Evolutionary conservation across 192 early-diverging fungal genomes (phyloP), one percentile per base, ranked within the genome.

Genomic region (Coemansia asiatica): DNA sequence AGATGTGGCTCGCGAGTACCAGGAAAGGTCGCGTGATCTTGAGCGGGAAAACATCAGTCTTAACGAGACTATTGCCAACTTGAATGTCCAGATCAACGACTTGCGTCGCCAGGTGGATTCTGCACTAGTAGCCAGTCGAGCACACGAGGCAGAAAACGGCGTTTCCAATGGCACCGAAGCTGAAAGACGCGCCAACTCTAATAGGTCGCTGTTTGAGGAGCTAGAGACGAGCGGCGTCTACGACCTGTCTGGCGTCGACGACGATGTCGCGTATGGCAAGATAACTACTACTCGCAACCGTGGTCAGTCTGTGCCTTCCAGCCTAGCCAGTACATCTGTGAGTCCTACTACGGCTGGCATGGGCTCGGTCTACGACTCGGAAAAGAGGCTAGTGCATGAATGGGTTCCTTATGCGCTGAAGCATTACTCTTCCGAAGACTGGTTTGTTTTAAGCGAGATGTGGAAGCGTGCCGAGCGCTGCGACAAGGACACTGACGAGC

Each of bases 391-490:
- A 0, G 63, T 83, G 48, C 81, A 66, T 25, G 53, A 72, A 47
- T 75, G 68, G 76, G 61, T 83, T 16, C 50, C 64, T 48, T 26
- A 50, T 25, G 51, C 63, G 50, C 62, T 83, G 50, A 53, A 38
- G 13, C 53, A 64, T 46, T 78, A 64, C 59, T 72, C 76, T n/a
- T 60, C 81, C 28, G 72, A 83, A 48, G 81, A 83, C 58, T 56
- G 78, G 66, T 60, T 83, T 18, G 38, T 79, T 4, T 64, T 83
- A 19, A 58, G 56, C 63, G 81, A 83, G 53, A 68, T 78, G 49
- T 83, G 81, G 81, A 78, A 69, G 51, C 81, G 81, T 58, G 65
- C 78, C 36, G 69, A 72, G 60, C 71, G 75, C 63, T 72, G 66
- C 53, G 76, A 83, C 15, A 36, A 54, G 12, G 63, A 51, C 59